A percentile compares a stretch with the other conserved stretches of the same genome.
Conservation (phyloP, 2,329 filamentous ascomycete species). For the Aspergillus unguis region DNA sequence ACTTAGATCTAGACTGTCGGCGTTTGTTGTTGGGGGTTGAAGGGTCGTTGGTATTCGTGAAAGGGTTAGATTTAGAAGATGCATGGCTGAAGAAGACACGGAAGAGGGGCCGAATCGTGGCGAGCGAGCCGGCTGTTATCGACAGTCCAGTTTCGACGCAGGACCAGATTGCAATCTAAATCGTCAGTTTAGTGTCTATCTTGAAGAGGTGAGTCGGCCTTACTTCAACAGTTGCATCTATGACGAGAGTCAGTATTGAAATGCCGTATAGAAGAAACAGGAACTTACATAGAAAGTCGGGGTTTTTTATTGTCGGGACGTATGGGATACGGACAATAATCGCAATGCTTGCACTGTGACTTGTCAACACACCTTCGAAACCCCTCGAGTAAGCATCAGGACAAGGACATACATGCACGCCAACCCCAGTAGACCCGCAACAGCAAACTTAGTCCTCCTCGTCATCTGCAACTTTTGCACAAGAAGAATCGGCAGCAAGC, state of each 20-base stretch:
- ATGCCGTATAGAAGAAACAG: not conserved
- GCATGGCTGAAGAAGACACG: not conserved
- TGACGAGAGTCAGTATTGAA: not conserved
- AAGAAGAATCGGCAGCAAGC: slow-evolving; percentile 16
- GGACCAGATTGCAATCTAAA: slow-evolving; percentile 22
- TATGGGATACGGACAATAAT: slow-evolving; percentile 19
- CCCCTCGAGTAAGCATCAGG: too few relatives aligned
- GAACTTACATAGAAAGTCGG: slow-evolving; percentile 20
- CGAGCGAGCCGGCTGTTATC: slow-evolving; percentile 22
- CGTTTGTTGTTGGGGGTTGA: not conserved
- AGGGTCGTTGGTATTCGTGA: not conserved
- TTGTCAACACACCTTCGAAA: not conserved
- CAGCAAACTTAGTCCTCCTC: slow-evolving; percentile 15
- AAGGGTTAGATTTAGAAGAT: not conserved
- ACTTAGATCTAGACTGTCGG: not conserved
- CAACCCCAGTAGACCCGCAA: slow-evolving; percentile 19
- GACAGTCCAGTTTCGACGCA: slow-evolving; percentile 22
- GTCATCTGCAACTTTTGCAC: slow-evolving; percentile 24
- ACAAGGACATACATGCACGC: slow-evolving; percentile 19
- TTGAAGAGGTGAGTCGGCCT: not conserved
- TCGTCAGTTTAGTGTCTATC: not conserved
- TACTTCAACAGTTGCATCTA: slow-evolving; percentile 2
- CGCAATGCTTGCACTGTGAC: slow-evolving; percentile 19
- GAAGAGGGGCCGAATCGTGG: slow-evolving; percentile 20
- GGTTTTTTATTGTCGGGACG: slow-evolving; percentile 13